Percentiles rank a stretch among this genome's conserved stretches.
Conservation (phyloP, 1,139 yeast species). For the Geotrichum aggregatum region DNA sequence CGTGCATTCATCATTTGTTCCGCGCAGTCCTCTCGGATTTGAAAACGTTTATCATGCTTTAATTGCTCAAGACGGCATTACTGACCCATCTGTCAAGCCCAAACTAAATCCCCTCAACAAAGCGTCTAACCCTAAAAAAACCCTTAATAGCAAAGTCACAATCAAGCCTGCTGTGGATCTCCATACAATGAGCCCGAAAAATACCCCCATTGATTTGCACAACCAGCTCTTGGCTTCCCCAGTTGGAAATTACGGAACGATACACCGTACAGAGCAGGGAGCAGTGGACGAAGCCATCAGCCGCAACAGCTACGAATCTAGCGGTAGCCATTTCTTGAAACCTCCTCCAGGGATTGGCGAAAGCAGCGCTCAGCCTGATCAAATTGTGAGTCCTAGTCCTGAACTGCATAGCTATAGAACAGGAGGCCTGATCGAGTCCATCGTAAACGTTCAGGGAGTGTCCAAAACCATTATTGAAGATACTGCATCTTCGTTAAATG, state of each 20-base stretch:
- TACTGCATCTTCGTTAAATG: conserved; percentile 10
- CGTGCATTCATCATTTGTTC: conserved; percentile 19
- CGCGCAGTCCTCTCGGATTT: conserved; percentile 28
- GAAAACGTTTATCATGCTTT: conserved; percentile 28
- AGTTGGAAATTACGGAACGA: conserved; percentile 36
- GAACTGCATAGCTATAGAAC: conserved; percentile 39
- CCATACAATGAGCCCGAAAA: background rate
- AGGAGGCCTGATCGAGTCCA: conserved; percentile 77
- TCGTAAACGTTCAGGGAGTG: conserved; percentile 80
- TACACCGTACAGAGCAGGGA: conserved; percentile 50
- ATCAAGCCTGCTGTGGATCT: conserved; percentile 34
- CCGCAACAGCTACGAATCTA: background rate
- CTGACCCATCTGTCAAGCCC: conserved; percentile 21
- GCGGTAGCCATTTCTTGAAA: background rate
- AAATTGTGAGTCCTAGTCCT: conserved; percentile 22
- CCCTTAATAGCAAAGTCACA: conserved; percentile 53
- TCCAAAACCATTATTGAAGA: conserved; percentile 81
- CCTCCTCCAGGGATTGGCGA: background rate
- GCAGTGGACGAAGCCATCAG: conserved; percentile 39
- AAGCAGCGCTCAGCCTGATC: conserved; percentile 2
- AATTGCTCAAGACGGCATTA: conserved; percentile 13
- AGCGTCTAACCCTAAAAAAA: conserved; percentile 77
- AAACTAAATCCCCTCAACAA: conserved; percentile 50
- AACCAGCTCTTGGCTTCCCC: conserved; percentile 13
- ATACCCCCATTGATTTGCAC: background rate